Evolutionary conservation across 345 rosid species (phyloP), one percentile per base, ranked within the genome.

Genomic region (Salix koriyanagi): DNA sequence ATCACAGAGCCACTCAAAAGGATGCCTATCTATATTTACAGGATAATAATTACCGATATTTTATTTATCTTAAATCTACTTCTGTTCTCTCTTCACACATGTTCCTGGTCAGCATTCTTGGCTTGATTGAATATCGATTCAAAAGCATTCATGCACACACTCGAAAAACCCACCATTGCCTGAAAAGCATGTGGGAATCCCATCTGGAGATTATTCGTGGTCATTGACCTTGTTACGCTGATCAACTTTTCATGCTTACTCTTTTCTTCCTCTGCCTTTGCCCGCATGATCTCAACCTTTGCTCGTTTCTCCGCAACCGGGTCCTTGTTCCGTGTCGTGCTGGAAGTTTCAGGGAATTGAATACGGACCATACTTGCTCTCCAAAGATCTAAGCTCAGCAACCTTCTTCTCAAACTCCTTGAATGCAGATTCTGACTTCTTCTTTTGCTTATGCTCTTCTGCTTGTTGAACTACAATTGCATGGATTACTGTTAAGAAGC

Each of bases 121-220:
- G 89, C 93, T 83, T 88, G 90, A 77, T 85, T 91, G 88, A 87
- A 91, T n/a, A 93, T 89, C 14, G 89, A 88, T 86, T 96, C 98
- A 4, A 89, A 93, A 0, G 94, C 93, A 52, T 90, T 93, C 93
- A 87, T 93, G 66, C 98, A 96, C 65, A 96, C 96, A 64, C 97
- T 93, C 18, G 99, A 96, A 74, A 96, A 91, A 60, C 99, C 98
- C 21, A 88, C 96, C 78, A 93, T 86, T 1, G 98, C 97, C 77
- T 96, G 97, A 76, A 96, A 91, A 71, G 93, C 91, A 70, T 91
- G 94, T 0, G 99, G 96, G 67, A 96, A 90, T 18, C 96, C 96
- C 98, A 96, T 91, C 87, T 93, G 94, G 78, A 96, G 88, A 86
- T 91, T 93, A 72, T 91, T 91, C 64, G 92, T 56, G 9, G 98